Conservation (phyloP, 495 filamentous ascomycete species). For the Penicillium odoratum region DNA sequence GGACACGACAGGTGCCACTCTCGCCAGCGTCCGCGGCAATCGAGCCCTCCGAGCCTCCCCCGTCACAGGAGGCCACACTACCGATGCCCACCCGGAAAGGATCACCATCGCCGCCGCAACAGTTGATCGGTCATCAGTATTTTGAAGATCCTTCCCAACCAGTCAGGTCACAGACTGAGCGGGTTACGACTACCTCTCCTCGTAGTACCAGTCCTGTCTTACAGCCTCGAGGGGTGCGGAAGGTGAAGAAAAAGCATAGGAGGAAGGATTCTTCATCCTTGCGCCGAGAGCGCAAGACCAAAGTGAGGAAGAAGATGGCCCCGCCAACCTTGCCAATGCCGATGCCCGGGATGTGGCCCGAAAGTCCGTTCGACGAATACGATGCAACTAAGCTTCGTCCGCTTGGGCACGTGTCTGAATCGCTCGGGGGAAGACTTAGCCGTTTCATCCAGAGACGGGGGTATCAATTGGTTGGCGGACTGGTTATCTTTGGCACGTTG, state of each 20-base stretch:
- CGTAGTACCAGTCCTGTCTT: neutral
- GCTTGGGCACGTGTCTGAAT: neutral
- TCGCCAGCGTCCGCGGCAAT: neutral
- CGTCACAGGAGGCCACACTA: neutral
- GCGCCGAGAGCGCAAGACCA: neutral
- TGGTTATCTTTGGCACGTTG: neutral
- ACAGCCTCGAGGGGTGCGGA: neutral
- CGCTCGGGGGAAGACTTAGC: neutral
- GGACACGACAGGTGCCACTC: neutral
- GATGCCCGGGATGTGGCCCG: slow-evolving; percentile 4
- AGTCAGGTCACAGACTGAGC: neutral
- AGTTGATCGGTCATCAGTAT: neutral
- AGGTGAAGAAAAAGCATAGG: neutral
- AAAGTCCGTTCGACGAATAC: neutral
- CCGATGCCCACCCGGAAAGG: neutral
- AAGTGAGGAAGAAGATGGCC: neutral
- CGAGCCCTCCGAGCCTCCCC: neutral
- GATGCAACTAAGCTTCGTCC: neutral
- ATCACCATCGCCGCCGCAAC: no score
- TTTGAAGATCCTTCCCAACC: neutral
- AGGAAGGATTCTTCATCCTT: neutral
- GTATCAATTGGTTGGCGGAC: neutral
- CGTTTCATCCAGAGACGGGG: neutral
- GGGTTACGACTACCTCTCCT: neutral
- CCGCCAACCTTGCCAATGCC: neutral